Conservation (phyloP, 495 filamentous ascomycete genomes). For the Darksidea phi region DNA sequence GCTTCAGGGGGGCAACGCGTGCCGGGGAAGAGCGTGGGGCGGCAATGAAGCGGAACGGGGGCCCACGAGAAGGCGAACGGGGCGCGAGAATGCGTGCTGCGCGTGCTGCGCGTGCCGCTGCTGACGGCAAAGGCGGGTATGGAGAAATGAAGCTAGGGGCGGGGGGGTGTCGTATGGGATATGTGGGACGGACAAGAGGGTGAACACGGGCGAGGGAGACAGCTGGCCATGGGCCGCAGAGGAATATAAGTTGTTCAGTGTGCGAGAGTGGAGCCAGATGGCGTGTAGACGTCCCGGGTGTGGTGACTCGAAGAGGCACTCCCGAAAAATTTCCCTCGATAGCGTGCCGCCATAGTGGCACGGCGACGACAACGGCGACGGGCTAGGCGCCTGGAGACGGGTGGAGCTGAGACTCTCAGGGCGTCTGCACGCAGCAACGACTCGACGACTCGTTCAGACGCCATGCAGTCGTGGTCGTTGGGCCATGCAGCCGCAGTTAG, state of each 20-base stretch:
- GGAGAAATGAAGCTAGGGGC: background rate
- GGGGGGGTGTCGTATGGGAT: background rate
- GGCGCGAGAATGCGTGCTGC: slow-evolving; percentile 3
- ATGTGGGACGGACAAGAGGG: background rate
- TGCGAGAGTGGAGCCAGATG: slow-evolving; percentile 20
- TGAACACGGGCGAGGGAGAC: background rate
- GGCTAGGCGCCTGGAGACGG: background rate
- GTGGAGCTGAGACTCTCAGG: background rate
- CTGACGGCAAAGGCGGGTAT: background rate
- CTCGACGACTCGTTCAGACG: background rate
- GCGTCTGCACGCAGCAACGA: slow-evolving; percentile 1
- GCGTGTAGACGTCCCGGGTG: slow-evolving; percentile 14
- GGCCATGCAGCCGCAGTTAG: background rate
- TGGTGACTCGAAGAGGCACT: slow-evolving; percentile 30
- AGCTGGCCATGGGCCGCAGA: background rate
- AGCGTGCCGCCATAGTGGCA: slow-evolving; percentile 3
- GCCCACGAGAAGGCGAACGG: slow-evolving; percentile 2
- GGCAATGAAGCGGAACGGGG: background rate
- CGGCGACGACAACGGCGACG: background rate
- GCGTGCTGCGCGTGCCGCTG: background rate
- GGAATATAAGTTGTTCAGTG: slow-evolving; percentile 2
- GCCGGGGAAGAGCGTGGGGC: slow-evolving; percentile 15
- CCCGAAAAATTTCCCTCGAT: slow-evolving; percentile 23
- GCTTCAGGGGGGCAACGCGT: slow-evolving; percentile 15
- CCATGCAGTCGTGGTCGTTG: background rate